These are phyloP conservation scores for Saccharum hybrid DNA, from an alignment of 202 grass and related monocot genomes.

Conservation along the genomic window DNA sequence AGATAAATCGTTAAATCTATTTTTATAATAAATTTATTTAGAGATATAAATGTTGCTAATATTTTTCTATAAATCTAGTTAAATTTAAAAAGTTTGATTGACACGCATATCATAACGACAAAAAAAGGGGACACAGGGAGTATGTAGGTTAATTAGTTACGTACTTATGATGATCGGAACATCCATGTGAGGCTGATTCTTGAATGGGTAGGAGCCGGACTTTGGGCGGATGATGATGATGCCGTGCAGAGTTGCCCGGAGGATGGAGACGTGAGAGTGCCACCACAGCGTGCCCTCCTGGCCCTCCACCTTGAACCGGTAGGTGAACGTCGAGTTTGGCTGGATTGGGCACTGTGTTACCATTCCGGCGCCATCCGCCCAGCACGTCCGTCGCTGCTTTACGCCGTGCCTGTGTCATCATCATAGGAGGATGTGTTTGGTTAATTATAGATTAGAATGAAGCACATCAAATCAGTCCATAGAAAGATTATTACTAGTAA, in stretches of 20 bases:
- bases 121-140: too few species aligned
- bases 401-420: slow-evolving; percentile 15
- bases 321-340: neutral
- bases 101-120: too few species aligned
- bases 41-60: too few species aligned
- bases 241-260: slow-evolving; percentile 50
- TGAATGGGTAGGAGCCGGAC: slow-evolving; percentile 38
- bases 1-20: too few species aligned
- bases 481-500: too few species aligned
- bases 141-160: too few species aligned
- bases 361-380: slow-evolving; percentile 47
- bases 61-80: too few species aligned
- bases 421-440: too few species aligned
- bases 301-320: neutral
- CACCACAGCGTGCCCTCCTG: neutral
- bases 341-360: slow-evolving; percentile 57
- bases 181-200: slow-evolving; percentile 39
- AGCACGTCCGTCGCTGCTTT: slow-evolving; percentile 36
- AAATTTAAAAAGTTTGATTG: too few species aligned
- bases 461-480: too few species aligned
- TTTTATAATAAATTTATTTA: too few species aligned
- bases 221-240: slow-evolving; percentile 46
- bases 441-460: too few species aligned
- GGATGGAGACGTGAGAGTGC: slow-evolving; percentile 35
- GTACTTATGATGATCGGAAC: slow-evolving; percentile 43